Evolutionary conservation across 2,329 filamentous ascomycete genomes (phyloP), one percentile per base, ranked within the genome.

Genomic region (Botrytis porri): DNA sequence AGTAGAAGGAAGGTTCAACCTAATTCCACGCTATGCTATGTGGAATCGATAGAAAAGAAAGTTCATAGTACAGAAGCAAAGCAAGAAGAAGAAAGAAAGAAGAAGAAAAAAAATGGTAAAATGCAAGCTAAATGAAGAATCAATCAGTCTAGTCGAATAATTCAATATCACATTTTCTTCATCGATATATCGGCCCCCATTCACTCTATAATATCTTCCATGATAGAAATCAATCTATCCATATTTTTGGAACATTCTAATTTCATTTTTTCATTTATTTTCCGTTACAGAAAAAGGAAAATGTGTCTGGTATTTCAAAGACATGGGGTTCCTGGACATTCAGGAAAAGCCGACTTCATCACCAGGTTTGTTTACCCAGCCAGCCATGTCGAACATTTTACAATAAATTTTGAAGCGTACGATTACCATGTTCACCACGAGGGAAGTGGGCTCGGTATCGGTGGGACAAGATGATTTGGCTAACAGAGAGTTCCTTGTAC

Each of bases 281-380:
- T 66, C 35, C 29, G 63, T 66, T 51, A n/a, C 63, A 66, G 32
- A 37, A 54, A 37, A 37, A 51, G 32, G 48, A 66, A 35, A 35
- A 69, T 59, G 32, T 57, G 8, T 37, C n/a, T 25, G 65, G 43
- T 16, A 14, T 45, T 62, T 29, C 57, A 63, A n/a, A 10, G 43
- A 29, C 69, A 70, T 29, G 69, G 57, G 57, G 35, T n/a, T 63
- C 48, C 57, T 32, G 39, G 69, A 48, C n/a, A 12, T 39, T 16
- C 29, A 51, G 22, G 57, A 63, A 54, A 18, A 6, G 60, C n/a
- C 51, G 69, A 63, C 69, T 70, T 63, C 69, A 63, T 63, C 69
- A 64, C 69, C 62, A 63, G 69, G 57, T 25, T 51, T 70, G 32
- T n/a, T n/a, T 12, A 12, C 22, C 48, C 48, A n/a, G 48, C 48